phyloP scores from a whole-genome alignment of 305 asterid genomes.

The Caryopteris hybrid region DNA sequence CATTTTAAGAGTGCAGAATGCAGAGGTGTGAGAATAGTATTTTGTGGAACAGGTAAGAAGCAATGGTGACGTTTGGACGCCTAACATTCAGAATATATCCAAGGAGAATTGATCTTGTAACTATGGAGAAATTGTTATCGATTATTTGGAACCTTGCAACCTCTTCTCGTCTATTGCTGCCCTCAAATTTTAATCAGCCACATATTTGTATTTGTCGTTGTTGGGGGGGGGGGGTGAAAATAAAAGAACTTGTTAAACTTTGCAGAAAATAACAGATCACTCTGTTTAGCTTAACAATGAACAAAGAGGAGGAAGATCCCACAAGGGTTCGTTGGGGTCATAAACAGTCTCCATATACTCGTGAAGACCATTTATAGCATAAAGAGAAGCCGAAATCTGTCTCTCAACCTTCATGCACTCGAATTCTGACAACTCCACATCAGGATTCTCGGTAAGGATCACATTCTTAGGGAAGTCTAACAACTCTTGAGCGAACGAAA shows the following conservation, averaged over 20 bases:
- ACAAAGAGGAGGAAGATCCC: slow-evolving; percentile 69
- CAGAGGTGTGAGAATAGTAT: too few species aligned
- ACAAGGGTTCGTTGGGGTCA: slow-evolving; percentile 52
- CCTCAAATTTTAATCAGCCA: background rate
- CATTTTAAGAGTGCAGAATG: too few species aligned
- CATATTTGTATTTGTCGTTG: too few species aligned
- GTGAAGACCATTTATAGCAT: slow-evolving; percentile 69
- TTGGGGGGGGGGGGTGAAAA: background rate
- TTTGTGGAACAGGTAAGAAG: too few species aligned
- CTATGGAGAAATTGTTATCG: too few species aligned
- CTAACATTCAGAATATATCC: too few species aligned
- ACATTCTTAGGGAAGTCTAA: slow-evolving; percentile 31
- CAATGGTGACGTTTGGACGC: too few species aligned
- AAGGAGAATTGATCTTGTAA: background rate
- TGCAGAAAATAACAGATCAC: background rate
- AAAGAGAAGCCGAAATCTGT: slow-evolving; percentile 80
- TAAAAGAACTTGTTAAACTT: background rate
- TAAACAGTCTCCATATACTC: slow-evolving; percentile 58
- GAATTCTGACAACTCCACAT: slow-evolving; percentile 40
- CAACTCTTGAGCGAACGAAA: slow-evolving; percentile 25
- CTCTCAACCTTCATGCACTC: slow-evolving; percentile 68
- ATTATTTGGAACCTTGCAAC: too few species aligned
- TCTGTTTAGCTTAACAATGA: slow-evolving; percentile 31
- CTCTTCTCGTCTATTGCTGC: background rate
- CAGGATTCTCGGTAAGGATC: slow-evolving; percentile 11